Conservation (phyloP, 495 filamentous ascomycete genomes). For the Daldinia caldariorum region DNA sequence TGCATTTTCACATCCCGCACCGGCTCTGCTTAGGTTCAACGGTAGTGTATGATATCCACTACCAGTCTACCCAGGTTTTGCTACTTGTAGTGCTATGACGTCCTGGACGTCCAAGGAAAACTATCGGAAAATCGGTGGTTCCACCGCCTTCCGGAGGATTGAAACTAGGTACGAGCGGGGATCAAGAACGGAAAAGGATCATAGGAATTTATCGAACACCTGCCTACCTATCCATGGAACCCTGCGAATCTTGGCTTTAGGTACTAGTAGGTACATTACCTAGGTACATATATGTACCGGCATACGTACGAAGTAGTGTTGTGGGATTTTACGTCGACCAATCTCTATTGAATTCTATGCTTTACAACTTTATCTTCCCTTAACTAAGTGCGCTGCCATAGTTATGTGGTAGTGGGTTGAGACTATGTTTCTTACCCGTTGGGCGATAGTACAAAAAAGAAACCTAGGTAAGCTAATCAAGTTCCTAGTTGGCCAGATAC, state of each 20-base stretch:
- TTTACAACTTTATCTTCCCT: not conserved
- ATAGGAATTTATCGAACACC: constrained; percentile 6
- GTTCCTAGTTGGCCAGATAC: constrained; percentile 7
- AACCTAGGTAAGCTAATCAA: constrained; percentile 2
- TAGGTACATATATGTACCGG: not conserved
- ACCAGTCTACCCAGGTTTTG: not conserved
- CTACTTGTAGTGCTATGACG: not conserved
- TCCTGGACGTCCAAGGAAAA: not conserved
- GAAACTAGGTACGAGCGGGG: not conserved
- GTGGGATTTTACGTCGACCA: not conserved
- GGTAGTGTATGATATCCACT: not conserved
- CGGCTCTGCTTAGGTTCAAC: not conserved
- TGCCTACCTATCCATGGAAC: not conserved
- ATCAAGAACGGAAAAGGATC: not conserved
- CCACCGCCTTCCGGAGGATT: constrained; percentile 3
- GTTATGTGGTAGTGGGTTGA: too few relatives aligned
- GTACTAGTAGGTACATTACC: not conserved
- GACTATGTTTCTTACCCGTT: not conserved
- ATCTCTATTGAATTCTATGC: not conserved
- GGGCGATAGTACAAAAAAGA: not conserved
- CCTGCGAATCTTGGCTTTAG: not conserved
- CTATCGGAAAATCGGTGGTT: constrained; percentile 5
- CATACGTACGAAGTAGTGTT: not conserved
- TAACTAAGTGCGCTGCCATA: not conserved
- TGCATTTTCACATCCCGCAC: not conserved